phyloP scores from a whole-genome alignment of 441 rosid species.

The Brassica hybrid region DNA sequence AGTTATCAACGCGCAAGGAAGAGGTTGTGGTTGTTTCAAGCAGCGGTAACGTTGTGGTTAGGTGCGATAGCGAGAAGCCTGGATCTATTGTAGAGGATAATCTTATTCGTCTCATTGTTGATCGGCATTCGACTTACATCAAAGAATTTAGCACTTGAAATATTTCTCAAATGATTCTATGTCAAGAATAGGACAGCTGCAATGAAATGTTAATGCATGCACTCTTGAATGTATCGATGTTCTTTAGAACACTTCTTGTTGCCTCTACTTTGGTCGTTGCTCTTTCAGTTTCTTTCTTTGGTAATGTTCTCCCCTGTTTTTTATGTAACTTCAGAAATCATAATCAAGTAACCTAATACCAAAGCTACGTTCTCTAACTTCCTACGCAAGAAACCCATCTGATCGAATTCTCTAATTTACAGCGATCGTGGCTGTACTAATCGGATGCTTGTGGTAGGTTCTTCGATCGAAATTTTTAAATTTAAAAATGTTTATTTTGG shows the following conservation, averaged over 20 bases:
- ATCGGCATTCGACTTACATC: conserved; percentile 64
- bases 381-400: conserved; percentile 18
- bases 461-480: background rate
- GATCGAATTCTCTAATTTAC: conserved; percentile 29
- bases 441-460: conserved; percentile 76
- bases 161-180: background rate
- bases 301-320: conserved; percentile 40
- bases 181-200: background rate
- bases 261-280: conserved; percentile 68
- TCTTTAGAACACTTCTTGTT: conserved; percentile 66
- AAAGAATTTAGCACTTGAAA: conserved; percentile 44
- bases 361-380: conserved; percentile 7
- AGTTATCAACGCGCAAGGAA: conserved; percentile 59
- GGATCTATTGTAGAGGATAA: conserved; percentile 82
- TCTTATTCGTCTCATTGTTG: conserved; percentile 63
- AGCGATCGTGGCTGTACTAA: conserved; percentile 74
- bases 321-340: background rate
- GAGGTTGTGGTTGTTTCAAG: conserved; percentile 56
- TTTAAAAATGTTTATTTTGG: background rate
- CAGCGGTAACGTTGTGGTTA: conserved; percentile 58
- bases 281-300: no score
- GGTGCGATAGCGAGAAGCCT: conserved; percentile 53
- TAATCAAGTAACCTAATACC: background rate
- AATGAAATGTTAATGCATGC: background rate
- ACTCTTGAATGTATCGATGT: conserved; percentile 38